Conservation (phyloP, 139 green algal genomes). For the Haematococcus sp. region DNA sequence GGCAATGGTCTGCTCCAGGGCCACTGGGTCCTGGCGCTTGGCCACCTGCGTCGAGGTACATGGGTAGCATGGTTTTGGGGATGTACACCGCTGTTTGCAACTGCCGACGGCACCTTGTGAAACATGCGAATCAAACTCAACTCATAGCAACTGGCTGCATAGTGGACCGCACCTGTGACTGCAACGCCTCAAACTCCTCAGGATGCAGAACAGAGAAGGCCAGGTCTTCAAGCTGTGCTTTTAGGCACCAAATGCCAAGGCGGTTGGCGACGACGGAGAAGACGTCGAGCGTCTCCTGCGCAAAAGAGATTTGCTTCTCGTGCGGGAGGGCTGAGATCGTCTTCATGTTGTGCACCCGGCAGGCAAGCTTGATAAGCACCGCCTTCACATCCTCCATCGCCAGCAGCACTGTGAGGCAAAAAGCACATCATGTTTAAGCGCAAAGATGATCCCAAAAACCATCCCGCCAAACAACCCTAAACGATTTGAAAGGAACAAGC, state of each 20-base stretch:
- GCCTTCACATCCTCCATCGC: conserved; percentile 48
- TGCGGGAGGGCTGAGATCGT: conserved; percentile 30
- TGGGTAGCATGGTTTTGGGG: not conserved
- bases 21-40: conserved; percentile 27
- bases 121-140: not conserved
- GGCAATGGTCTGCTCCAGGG: conserved; percentile 39
- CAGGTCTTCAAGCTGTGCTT: conserved; percentile 91
- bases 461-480: too few relatives aligned
- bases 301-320: conserved; percentile 27
- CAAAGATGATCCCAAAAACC: too few relatives aligned
- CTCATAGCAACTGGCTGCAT: not conserved
- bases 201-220: conserved; percentile 72
- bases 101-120: not conserved
- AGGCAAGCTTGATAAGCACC: conserved; percentile 85
- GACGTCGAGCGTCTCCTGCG: conserved; percentile 77
- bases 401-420: conserved; percentile 27
- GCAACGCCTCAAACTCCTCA: conserved; percentile 41
- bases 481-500: too few relatives aligned
- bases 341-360: conserved; percentile 74
- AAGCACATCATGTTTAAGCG: too few relatives aligned
- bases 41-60: not conserved
- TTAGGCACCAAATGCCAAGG: conserved; percentile 76
- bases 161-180: conserved; percentile 6
- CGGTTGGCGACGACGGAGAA: conserved; percentile 87
- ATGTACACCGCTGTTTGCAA: too few relatives aligned